These are phyloP conservation scores for Trypanosoma scelopori DNA, from an alignment of 208 protist genomes.

Conservation along the genomic window DNA sequence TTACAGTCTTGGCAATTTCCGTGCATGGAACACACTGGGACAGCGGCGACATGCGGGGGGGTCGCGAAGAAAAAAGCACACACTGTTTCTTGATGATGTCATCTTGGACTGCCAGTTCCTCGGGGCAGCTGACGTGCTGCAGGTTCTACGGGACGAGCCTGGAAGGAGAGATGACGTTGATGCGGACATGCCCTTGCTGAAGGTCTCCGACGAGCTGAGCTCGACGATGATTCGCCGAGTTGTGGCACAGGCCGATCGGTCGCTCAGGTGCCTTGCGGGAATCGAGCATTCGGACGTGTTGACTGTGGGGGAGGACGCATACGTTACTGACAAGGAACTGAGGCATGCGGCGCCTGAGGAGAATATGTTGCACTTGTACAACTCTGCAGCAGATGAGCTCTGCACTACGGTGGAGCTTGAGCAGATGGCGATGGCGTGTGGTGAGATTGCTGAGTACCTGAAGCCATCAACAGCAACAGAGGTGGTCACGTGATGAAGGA, in stretches of 20 bases:
- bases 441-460: neutral
- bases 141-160: constrained; percentile 3
- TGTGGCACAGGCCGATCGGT: constrained; percentile 8
- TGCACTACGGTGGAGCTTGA: constrained; percentile 5
- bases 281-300: neutral
- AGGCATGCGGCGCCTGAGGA: neutral
- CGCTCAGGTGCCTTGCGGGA: neutral
- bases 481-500: constrained; percentile 6
- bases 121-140: neutral
- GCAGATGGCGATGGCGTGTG: constrained; percentile 11
- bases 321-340: neutral
- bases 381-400: constrained; percentile 19
- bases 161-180: neutral
- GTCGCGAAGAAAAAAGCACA: neutral
- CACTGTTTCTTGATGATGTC: neutral
- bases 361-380: neutral
- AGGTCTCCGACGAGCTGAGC: neutral
- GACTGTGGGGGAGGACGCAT: neutral
- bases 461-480: constrained; percentile 19
- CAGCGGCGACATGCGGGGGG: too few relatives aligned
- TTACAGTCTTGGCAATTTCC: neutral
- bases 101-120: constrained; percentile 5
- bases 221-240: neutral
- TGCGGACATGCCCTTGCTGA: neutral
- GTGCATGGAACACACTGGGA: neutral